A percentile compares a stretch with the other conserved stretches of the same genome.
Evolutionary conservation across 2,329 filamentous ascomycete genomes (phyloP).

Genomic region (Massarina eburnea): DNA sequence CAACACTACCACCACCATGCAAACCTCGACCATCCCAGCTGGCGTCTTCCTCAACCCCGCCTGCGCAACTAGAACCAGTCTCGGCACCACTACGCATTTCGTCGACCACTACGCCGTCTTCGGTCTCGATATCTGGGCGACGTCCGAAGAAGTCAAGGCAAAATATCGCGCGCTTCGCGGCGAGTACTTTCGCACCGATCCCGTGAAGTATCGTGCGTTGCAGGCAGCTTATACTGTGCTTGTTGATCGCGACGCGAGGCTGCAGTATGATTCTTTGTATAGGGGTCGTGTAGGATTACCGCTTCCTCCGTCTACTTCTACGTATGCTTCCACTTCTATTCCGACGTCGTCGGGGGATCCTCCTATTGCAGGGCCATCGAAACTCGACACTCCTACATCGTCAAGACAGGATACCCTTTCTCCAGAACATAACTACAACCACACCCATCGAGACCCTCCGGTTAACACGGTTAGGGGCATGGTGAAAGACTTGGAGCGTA

Average conservation of each 20-base stretch:
- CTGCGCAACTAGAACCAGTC: background rate
- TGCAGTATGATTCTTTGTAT: slow-evolving; percentile 31
- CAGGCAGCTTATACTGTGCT: slow-evolving; percentile 35
- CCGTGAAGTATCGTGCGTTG: slow-evolving; percentile 32
- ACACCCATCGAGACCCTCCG: background rate
- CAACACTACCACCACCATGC: background rate
- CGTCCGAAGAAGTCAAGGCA: slow-evolving; percentile 31
- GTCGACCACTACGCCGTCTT: slow-evolving; percentile 37
- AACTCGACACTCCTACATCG: background rate
- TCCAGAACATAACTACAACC: no score
- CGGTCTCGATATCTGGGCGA: slow-evolving; percentile 23
- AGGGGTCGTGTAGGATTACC: slow-evolving; percentile 11
- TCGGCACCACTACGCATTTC: slow-evolving; percentile 12
- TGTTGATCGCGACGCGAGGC: slow-evolving; percentile 27
- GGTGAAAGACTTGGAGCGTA: background rate
- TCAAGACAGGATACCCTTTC: no score
- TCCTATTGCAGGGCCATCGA: background rate
- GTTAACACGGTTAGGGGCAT: background rate
- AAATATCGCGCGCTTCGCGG: slow-evolving; percentile 30
- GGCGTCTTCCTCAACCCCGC: slow-evolving; percentile 2
- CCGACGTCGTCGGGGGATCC: no score
- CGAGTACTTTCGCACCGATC: slow-evolving; percentile 31
- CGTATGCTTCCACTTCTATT: background rate
- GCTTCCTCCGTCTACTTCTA: slow-evolving; percentile 2
- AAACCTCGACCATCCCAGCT: slow-evolving; percentile 1